Conservation (phyloP, 257 asterid species). For the Nicotiana noctiflora region DNA sequence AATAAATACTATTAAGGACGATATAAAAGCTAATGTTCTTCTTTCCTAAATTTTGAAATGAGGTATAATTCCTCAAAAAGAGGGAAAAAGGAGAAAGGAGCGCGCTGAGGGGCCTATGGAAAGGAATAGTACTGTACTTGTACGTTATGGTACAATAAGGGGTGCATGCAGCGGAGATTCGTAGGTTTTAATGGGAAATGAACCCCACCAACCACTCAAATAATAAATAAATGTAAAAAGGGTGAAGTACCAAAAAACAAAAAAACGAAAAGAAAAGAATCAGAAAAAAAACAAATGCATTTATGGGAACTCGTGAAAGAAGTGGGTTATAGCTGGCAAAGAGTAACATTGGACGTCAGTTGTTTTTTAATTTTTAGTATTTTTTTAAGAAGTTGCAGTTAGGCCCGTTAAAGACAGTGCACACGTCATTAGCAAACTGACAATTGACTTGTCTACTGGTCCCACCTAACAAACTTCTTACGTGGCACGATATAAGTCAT, state of each 20-base stretch:
- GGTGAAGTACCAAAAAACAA: background rate
- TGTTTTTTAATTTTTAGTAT: background rate
- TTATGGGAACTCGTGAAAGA: slow-evolving; percentile 31
- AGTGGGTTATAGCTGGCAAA: slow-evolving; percentile 64
- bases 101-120: background rate
- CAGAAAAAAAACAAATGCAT: background rate
- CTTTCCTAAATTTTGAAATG: background rate
- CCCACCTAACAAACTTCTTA: slow-evolving; percentile 40
- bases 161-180: slow-evolving; percentile 18
- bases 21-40: background rate
- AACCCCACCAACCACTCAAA: background rate
- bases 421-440: slow-evolving; percentile 34
- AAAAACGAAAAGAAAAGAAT: background rate
- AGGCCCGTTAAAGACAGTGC: slow-evolving; percentile 38
- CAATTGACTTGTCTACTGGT: slow-evolving; percentile 20
- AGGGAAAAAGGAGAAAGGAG: background rate
- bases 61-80: background rate
- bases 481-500: slow-evolving; percentile 15
- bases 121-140: background rate
- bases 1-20: background rate
- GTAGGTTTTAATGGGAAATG: background rate
- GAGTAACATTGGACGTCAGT: slow-evolving; percentile 2
- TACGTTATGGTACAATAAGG: slow-evolving; percentile 7
- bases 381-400: slow-evolving; percentile 40
- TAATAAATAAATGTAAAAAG: background rate